Evolutionary conservation across 208 protist species (phyloP), one percentile per base, ranked within the genome.

Genomic region (Trypanosoma platydactyli): DNA sequence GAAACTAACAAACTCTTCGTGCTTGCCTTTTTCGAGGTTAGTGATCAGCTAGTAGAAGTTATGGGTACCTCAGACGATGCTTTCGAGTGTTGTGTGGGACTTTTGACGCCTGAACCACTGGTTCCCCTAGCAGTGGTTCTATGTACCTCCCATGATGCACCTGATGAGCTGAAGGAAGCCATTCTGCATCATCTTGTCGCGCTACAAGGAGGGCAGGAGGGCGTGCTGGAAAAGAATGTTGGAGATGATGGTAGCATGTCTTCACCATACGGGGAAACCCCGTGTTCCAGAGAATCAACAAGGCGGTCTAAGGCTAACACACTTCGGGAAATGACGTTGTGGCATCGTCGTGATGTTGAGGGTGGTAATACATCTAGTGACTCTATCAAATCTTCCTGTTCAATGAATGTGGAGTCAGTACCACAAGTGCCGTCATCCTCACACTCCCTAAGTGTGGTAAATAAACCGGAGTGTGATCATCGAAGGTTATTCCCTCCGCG

Each of bases 41-140:
- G 66, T 66, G 57, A 67, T 3, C 64, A 81, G 5, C 68, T 81
- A 12, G 84, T 91, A 65, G 77, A 83, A 22, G 9, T 38, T 0
- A 63, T 81, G 25, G 51, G 16, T 27, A 40, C 12, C 4, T 33
- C 64, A 15, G 22, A 25, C 24, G 50, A 68, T 24, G 27, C 64
- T 12, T 79, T 89, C 52, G 46, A 56, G 35, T 95, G 87, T 62
- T 95, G 89, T 58, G 77, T 71, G 12, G 90, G 82, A 25, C 79
- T 79, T 53, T 48, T 89, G 29, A 80, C 86, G 0, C 66, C 69
- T 0, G 86, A 89, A 51, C 73, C 90, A 46, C 66, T 95, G 48
- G 71, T 95, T 71, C 90, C 90, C 18, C 63, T 95, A 6, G 90
- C 90, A 6, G 76, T 84, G 33, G 84, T 94, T 1, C 66, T 92